These are phyloP conservation scores for Polyplosphaeria fusca DNA, from an alignment of 495 filamentous ascomycete genomes.

Conservation along the genomic window DNA sequence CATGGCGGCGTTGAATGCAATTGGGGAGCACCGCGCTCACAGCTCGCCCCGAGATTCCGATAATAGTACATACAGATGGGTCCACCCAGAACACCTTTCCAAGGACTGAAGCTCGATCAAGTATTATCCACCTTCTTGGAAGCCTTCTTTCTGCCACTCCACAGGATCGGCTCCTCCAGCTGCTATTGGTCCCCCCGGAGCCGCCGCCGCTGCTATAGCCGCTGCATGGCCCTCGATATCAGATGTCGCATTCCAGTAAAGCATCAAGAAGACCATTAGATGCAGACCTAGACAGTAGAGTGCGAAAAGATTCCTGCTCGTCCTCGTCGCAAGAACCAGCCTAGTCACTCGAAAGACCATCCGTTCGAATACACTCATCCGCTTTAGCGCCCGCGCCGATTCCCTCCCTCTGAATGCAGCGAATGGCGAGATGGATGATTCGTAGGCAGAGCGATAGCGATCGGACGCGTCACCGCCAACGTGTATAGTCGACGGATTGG, in stretches of 20 bases:
- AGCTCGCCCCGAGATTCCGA: background rate
- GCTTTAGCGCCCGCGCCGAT: constrained; percentile 84
- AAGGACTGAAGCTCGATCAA: background rate
- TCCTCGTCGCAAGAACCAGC: constrained; percentile 84
- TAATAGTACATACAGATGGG: background rate
- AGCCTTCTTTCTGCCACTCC: constrained; percentile 63
- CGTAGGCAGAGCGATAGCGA: constrained; percentile 88
- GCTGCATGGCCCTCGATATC: constrained; percentile 45
- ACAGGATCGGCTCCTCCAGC: constrained; percentile 45
- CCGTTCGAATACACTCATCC: constrained; percentile 89
- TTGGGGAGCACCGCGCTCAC: too few species aligned
- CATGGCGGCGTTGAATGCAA: too few species aligned
- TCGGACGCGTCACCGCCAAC: constrained; percentile 62
- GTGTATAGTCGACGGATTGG: constrained; percentile 70
- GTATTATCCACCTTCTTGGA: constrained; percentile 34
- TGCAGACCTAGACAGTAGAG: constrained; percentile 87
- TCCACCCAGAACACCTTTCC: background rate
- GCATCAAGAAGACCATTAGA: constrained; percentile 75
- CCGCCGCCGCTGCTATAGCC: constrained; percentile 38
- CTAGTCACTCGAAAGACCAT: constrained; percentile 86
- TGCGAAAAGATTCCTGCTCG: constrained; percentile 93
- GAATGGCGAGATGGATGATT: constrained; percentile 92
- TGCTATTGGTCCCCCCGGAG: constrained; percentile 16
- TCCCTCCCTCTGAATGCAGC: constrained; percentile 91
- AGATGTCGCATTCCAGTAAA: constrained; percentile 74